Evolutionary conservation across 495 filamentous ascomycete species (phyloP).

Genomic region (Lindgomyces ingoldianus): DNA sequence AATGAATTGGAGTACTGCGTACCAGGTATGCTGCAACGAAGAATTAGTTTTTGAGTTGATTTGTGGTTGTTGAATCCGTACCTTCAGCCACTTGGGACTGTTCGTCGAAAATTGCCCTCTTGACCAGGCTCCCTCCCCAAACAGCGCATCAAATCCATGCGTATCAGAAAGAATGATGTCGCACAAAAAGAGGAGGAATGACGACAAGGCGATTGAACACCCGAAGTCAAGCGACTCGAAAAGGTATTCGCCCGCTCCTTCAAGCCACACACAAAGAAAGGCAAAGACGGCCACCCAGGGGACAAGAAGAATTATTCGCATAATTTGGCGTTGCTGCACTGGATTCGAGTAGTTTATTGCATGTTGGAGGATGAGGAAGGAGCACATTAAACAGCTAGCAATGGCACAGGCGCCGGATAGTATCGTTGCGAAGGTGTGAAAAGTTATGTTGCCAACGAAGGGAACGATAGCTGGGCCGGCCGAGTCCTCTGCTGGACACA

Average conservation of each 20-base stretch:
- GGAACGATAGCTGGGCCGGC: conserved; percentile 19
- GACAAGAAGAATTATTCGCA: conserved; percentile 26
- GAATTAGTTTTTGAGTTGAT: background rate
- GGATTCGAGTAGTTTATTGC: conserved; percentile 29
- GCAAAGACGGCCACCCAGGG: conserved; percentile 24
- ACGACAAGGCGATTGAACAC: conserved; percentile 18
- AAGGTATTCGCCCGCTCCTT: conserved; percentile 19
- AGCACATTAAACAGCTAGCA: conserved; percentile 1
- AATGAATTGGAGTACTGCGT: conserved; percentile 40
- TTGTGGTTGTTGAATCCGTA: background rate
- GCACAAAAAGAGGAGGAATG: conserved; percentile 31
- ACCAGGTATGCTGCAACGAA: conserved; percentile 16
- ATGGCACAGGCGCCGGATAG: conserved; percentile 16
- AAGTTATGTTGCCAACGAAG: conserved; percentile 20
- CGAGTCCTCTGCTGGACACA: conserved; percentile 12
- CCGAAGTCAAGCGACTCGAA: conserved; percentile 18
- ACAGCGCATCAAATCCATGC: conserved; percentile 24
- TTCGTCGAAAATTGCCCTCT: conserved; percentile 9
- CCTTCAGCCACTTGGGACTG: conserved; percentile 31
- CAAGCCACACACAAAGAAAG: conserved; percentile 16
- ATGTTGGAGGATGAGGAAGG: conserved; percentile 15
- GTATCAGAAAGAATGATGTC: conserved; percentile 16
- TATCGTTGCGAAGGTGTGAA: conserved; percentile 19
- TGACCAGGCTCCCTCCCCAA: conserved; percentile 12
- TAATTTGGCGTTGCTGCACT: conserved; percentile 32